phyloP scores from a whole-genome alignment of 2,329 filamentous ascomycete species.

The Colletotrichum sp. region DNA sequence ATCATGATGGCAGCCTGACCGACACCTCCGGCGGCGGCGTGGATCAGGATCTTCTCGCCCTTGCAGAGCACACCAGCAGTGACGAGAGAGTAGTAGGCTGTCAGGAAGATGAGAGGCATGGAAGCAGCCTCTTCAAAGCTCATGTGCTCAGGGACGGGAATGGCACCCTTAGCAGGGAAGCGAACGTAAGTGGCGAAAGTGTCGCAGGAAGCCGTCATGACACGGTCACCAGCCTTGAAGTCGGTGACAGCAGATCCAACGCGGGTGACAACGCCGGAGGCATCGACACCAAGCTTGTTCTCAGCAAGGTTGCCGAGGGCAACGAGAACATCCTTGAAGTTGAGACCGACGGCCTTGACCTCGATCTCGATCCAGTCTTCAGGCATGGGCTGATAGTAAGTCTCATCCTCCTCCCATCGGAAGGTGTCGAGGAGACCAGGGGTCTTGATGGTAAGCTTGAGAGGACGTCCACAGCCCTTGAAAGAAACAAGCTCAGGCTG shows the following conservation, averaged over 20 bases:
- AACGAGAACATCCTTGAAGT: conserved; percentile 31
- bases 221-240: conserved; percentile 34
- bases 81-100: conserved; percentile 33
- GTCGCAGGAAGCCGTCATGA: conserved; percentile 24
- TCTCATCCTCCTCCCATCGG: conserved; percentile 25
- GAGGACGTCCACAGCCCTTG: conserved; percentile 12
- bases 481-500: conserved; percentile 12
- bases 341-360: conserved; percentile 29
- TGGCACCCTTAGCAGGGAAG: conserved; percentile 23
- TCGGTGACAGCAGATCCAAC: conserved; percentile 31
- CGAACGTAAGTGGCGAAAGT: conserved; percentile 26
- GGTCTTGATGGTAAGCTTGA: conserved; percentile 24
- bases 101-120: conserved; percentile 30
- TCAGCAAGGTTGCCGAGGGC: conserved; percentile 28
- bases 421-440: conserved; percentile 28
- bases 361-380: conserved; percentile 27
- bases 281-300: conserved; percentile 32
- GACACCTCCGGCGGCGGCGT: conserved; percentile 41
- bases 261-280: conserved; percentile 35
- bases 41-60: conserved; percentile 44
- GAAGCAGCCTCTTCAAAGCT: conserved; percentile 41
- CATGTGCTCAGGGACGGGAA: conserved; percentile 41
- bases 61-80: conserved; percentile 32
- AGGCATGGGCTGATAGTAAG: not conserved
- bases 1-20: conserved; percentile 45